Base-by-base conservation (phyloP, 2,329 filamentous ascomycete genomes). In the Nannizziopsis barbatae region DNA sequence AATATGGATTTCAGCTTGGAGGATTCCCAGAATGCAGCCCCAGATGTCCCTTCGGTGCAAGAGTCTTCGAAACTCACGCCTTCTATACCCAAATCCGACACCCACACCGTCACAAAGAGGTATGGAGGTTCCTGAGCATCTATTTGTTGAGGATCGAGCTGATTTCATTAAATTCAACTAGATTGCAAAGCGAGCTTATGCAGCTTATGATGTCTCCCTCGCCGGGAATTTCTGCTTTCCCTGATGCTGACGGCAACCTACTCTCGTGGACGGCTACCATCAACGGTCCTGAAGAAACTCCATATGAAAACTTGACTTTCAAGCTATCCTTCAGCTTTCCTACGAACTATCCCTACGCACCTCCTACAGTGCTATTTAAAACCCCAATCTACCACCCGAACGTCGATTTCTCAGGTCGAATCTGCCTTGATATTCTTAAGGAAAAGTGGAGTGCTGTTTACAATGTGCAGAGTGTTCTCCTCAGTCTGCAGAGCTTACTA, bases 381-480 rank as follows among this genome's bases (percentile, higher is more conserved):
- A 98, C 93, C 5, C 92, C 92, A 33, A 95, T 98, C 70, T 98
- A 96, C 75, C 92, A 98, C 68, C 92, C 92, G 47, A 98, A 98
- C 60, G 86, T 98, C 58, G 92, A 98, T 71, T 95, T 98, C 72
- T 89, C 85, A 2, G 92, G 92, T 36, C 80, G 92, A 49, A 98
- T 98, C 68, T 98, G 92, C 67, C 76, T 98, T 52, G 93, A 98
- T 63, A 98, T 98, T 57, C 75, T 98, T 56, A 96, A 95, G 76
- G 92, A 96, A 68, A 95, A 95, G 73, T 98, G 92, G 92, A 95
- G 88, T 51, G 88, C 92, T 14, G 89, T 93, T 38, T 93, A 95
- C 76, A 96, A 96, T 63, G 88, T 94, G 53, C 86, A 93, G 67
- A 94, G 84, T 41, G 86, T 98, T 41, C 73, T 98, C 48, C 68